These are phyloP conservation scores for Nemania sp. DNA, from an alignment of 2,329 filamentous ascomycete species.

Conservation along the genomic window DNA sequence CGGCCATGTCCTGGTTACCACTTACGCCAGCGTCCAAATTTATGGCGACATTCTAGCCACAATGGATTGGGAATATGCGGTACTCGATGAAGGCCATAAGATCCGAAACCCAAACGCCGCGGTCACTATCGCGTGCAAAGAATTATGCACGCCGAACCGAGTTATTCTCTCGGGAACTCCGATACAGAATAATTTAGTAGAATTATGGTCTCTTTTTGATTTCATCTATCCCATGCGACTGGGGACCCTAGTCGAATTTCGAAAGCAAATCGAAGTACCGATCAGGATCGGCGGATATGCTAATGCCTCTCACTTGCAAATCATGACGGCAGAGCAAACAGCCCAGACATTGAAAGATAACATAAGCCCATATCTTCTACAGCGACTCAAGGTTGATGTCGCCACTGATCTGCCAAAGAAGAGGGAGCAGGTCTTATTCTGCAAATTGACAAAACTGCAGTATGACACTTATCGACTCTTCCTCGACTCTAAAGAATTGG, in stretches of 20 bases:
- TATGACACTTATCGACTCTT: constrained; percentile 80
- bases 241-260: constrained; percentile 87
- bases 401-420: constrained; percentile 93
- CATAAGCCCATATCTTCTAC: constrained; percentile 89
- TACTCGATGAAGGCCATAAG: constrained; percentile 96
- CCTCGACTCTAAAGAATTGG: constrained; percentile 80
- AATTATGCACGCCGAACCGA: constrained; percentile 84
- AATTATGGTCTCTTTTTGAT: constrained; percentile 68
- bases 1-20: constrained; percentile 92
- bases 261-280: constrained; percentile 88
- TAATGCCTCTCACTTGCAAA: constrained; percentile 90
- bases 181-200: constrained; percentile 32
- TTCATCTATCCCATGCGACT: constrained; percentile 97
- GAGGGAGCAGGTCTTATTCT: constrained; percentile 94
- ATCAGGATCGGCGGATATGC: constrained; percentile 93
- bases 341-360: constrained; percentile 92
- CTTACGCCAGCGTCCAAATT: constrained; percentile 92
- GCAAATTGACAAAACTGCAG: constrained; percentile 82
- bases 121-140: constrained; percentile 94
- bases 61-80: constrained; percentile 88
- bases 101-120: constrained; percentile 95
- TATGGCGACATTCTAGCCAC: constrained; percentile 82
- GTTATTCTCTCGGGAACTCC: constrained; percentile 95
- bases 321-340: constrained; percentile 92
- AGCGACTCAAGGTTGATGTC: constrained; percentile 91